Conservation (phyloP, 495 filamentous ascomycete species). For the Bacidia rubella region DNA sequence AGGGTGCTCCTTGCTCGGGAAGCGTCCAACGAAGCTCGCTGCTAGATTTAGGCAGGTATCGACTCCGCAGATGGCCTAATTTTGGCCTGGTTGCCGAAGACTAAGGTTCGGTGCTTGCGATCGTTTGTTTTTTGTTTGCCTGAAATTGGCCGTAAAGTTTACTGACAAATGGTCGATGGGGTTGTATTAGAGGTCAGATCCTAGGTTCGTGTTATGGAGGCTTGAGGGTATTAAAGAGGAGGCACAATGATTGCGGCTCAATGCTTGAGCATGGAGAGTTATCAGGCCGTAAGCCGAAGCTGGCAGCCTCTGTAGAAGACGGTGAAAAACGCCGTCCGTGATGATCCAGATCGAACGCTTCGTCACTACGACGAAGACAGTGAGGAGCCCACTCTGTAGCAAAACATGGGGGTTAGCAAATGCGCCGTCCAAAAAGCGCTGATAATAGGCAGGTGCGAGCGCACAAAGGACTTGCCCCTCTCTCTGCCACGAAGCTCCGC, state of each 20-base stretch:
- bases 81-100: too few relatives aligned
- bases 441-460: not conserved
- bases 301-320: conserved; percentile 10
- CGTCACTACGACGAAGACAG: not conserved
- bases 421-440: not conserved
- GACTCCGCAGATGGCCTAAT: not conserved
- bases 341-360: conserved; percentile 15
- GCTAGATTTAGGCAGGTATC: not conserved
- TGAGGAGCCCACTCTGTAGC: not conserved
- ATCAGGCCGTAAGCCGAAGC: conserved; percentile 3
- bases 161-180: not conserved
- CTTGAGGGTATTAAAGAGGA: conserved; percentile 41
- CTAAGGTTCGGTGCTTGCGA: too few relatives aligned
- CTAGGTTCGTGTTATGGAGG: conserved; percentile 33
- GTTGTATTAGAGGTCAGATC: not conserved
- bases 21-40: not conserved
- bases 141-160: not conserved
- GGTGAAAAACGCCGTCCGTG: conserved; percentile 5
- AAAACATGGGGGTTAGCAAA: not conserved
- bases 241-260: conserved; percentile 22
- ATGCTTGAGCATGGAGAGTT: conserved; percentile 14
- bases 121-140: too few relatives aligned
- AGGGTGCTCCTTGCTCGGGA: not conserved
- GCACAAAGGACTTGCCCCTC: not conserved
- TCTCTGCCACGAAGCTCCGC: not conserved